Percentiles rank a stretch among this genome's conserved stretches.
These are phyloP conservation scores for Penicillium riverlandense DNA, from an alignment of 495 filamentous ascomycete genomes.

Conservation along the genomic window DNA sequence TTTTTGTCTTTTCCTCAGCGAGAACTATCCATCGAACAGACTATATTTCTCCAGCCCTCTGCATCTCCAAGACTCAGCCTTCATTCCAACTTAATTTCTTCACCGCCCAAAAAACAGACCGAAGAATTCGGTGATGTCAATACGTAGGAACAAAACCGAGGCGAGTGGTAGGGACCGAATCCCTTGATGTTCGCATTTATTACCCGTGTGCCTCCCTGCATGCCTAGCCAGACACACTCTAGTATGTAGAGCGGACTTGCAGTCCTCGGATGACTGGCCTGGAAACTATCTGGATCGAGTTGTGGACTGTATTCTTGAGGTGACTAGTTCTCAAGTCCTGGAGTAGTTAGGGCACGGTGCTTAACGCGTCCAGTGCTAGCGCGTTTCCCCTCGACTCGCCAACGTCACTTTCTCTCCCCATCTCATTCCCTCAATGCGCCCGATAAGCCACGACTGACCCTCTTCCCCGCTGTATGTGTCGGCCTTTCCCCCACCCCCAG, in stretches of 20 bases:
- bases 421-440: neutral
- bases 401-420: neutral
- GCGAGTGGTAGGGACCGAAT: neutral
- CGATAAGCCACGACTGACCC: neutral
- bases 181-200: neutral
- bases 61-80: neutral
- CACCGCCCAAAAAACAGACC: neutral
- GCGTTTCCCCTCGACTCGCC: neutral
- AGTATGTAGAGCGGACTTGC: no score
- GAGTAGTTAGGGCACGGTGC: no score
- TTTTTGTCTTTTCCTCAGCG: neutral
- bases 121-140: slow-evolving; percentile 9
- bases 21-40: neutral
- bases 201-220: slow-evolving; percentile 1
- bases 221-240: neutral
- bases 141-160: neutral
- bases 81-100: slow-evolving; percentile 1
- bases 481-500: neutral
- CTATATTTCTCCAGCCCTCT: neutral
- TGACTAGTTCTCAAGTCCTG: no score
- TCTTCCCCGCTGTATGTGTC: slow-evolving; percentile 27
- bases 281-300: no score
- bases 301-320: no score
- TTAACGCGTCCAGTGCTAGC: neutral
- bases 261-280: no score